Evolutionary conservation across 371 early-diverging fungal species (phyloP), one percentile per base, ranked within the genome.

Genomic region (Zancudomyces culisetae): DNA sequence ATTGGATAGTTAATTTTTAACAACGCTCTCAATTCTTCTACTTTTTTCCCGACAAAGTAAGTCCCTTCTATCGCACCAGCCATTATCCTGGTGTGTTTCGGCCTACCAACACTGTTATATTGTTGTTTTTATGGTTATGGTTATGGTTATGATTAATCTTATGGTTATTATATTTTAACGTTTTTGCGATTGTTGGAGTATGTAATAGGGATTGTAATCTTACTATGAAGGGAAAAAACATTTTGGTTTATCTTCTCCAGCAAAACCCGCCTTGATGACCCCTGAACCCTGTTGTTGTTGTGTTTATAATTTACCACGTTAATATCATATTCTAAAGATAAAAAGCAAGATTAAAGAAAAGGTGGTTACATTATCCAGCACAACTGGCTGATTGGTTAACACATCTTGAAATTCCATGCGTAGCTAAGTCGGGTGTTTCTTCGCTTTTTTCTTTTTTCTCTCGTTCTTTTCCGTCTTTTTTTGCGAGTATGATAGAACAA

Each of bases 1-100:
- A 95, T 79, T 40, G 97, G 97, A 62, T 96, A 94, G 58, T 77
- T 80, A 57, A 96, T 78, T 54, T 80, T 79, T 51, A 94, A 74
- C 49, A 94, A 72, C 12, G 95, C 97, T 28, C 95, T 80, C 43
- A 88, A 69, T 57, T 92, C 93, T 68, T 91, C 90, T 4, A 93
- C 95, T 62, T 83, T 83, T 47, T 76, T 74, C 13, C 97, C 95
- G 57, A 96, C 88, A 64, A 90, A 94, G 35, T 77, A 76, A 58
- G 90, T 91, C 20, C 89, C 89, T 66, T 93, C 91, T 4, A 85
- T 84, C 21, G 91, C 90, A 55, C 97, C 97, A n/a, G 91, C 90
- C 92, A 94, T 92, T 60, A 90, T 80, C 54, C 90, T 83, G 52
- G 76, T 73, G 69, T 93, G 95, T 62, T 91, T 92, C 43, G 93